phyloP scores from a whole-genome alignment of 345 rosid species.

The Diplotaxis tenuifolia region DNA sequence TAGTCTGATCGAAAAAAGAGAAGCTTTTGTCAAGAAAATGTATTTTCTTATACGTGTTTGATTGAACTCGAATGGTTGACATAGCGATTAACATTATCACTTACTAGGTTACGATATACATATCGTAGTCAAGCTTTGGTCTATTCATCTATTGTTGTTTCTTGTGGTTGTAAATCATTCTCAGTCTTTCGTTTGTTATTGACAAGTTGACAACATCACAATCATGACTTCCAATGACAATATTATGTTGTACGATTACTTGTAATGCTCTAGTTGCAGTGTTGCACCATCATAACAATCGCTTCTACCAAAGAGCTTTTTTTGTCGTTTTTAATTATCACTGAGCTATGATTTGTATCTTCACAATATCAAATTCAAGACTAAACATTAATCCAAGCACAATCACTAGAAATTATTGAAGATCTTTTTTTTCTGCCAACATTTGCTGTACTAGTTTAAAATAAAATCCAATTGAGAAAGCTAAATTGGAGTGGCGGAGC shows the following conservation, averaged over 20 bases:
- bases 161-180: conserved; percentile 6
- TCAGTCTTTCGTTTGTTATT: neutral
- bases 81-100: neutral
- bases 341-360: neutral
- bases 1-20: neutral
- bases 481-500: too few species aligned
- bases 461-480: neutral
- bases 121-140: conserved; percentile 16
- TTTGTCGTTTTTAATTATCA: neutral
- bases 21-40: conserved; percentile 11
- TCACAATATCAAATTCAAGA: neutral
- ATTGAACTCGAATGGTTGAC: neutral
- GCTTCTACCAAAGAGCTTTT: neutral
- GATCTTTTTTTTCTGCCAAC: neutral
- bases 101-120: neutral
- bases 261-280: neutral
- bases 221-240: neutral
- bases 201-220: neutral
- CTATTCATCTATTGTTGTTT: conserved; percentile 3
- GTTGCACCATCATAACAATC: neutral
- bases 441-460: neutral
- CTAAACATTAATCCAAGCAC: neutral
- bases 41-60: neutral
- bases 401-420: neutral
- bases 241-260: neutral